Percentiles rank a stretch among this genome's conserved stretches.
Conservation (phyloP, 2,329 filamentous ascomycete genomes). For the Botrytis squamosa region DNA sequence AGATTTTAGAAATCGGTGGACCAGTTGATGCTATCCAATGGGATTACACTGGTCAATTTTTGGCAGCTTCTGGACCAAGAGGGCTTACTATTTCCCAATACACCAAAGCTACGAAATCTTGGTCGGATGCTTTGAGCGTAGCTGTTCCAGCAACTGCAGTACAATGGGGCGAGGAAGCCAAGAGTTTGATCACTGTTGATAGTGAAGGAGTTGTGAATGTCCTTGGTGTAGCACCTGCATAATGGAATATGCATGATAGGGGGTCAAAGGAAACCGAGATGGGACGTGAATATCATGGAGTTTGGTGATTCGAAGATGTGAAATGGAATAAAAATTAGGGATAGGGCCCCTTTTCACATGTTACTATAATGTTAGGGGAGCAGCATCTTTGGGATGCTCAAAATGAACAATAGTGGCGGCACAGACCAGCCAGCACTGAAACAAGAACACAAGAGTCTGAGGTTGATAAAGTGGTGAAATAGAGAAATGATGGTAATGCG, state of each 20-base stretch:
- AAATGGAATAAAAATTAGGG: constrained; percentile 12
- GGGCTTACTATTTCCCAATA: constrained; percentile 89
- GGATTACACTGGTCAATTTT: constrained; percentile 94
- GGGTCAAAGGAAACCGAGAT: neutral
- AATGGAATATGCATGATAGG: constrained; percentile 3
- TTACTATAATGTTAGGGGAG: constrained; percentile 18
- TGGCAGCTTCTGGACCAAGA: constrained; percentile 76
- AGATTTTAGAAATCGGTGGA: constrained; percentile 81
- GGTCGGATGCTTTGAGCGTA: constrained; percentile 81
- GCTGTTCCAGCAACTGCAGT: constrained; percentile 71
- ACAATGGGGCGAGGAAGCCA: constrained; percentile 74
- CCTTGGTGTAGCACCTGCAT: constrained; percentile 45
- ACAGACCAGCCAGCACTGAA: neutral
- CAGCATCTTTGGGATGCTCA: constrained; percentile 8
- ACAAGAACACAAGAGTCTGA: neutral
- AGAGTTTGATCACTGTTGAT: constrained; percentile 72
- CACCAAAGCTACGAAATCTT: constrained; percentile 79
- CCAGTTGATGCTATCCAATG: constrained; percentile 75
- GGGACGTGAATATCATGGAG: constrained; percentile 16
- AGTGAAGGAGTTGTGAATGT: constrained; percentile 73
- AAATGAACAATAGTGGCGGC: constrained; percentile 15
- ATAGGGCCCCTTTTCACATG: neutral
- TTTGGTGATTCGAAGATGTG: constrained; percentile 14
- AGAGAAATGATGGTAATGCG: neutral
- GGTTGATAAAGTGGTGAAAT: neutral